Conservation (phyloP, 2,329 filamentous ascomycete genomes). For the Lecanicillium sp. region DNA sequence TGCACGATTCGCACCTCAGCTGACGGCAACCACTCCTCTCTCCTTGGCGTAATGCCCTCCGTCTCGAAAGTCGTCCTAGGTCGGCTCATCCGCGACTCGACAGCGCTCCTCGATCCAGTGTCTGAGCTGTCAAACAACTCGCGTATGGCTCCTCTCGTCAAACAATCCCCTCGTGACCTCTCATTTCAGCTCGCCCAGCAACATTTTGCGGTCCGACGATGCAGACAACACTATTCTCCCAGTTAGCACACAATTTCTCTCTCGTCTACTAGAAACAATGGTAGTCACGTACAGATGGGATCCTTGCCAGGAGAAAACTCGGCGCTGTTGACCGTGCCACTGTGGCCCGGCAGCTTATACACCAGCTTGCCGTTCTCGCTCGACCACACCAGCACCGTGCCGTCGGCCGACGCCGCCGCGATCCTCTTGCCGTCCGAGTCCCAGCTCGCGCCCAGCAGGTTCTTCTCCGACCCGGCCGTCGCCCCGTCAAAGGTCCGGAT, state of each 20-base stretch:
- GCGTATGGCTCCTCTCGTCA: no score
- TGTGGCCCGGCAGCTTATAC: constrained; percentile 93
- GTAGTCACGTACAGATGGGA: constrained; percentile 66
- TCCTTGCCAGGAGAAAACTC: constrained; percentile 81
- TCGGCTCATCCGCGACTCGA: no score
- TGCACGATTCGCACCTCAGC: no score
- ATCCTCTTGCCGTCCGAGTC: constrained; percentile 78
- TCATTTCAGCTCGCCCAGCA: constrained; percentile 68
- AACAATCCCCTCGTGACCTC: no score
- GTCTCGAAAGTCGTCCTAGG: no score
- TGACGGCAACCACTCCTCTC: no score
- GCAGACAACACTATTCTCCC: constrained; percentile 68
- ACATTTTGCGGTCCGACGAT: constrained; percentile 79
- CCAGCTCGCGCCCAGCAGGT: constrained; percentile 86
- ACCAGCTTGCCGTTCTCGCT: constrained; percentile 79
- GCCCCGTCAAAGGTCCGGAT: constrained; percentile 91
- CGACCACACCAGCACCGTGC: constrained; percentile 88
- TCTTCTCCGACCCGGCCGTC: constrained; percentile 79
- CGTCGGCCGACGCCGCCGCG: constrained; percentile 81
- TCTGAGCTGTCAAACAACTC: no score
- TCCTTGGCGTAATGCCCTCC: no score
- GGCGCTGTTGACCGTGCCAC: constrained; percentile 89
- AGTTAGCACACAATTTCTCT: constrained; percentile 23
- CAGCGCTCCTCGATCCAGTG: no score
- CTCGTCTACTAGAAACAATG: neutral